A percentile compares a stretch with the other conserved stretches of the same genome.
Evolutionary conservation across 106 monocot species (phyloP).

Genomic region (Ottelia alismoides): DNA sequence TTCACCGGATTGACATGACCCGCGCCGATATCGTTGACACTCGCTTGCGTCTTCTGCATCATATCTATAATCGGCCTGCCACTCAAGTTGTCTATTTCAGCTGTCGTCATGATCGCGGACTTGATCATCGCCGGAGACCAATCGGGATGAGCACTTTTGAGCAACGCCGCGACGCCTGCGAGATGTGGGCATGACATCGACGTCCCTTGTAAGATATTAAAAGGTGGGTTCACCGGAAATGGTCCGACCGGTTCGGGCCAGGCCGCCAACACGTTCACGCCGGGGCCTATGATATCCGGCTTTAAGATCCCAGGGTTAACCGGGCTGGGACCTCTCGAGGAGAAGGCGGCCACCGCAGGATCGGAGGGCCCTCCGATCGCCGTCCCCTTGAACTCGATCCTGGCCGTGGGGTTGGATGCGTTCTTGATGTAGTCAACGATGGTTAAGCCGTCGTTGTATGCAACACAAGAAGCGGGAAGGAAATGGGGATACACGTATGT

Average conservation of each 20-base stretch:
- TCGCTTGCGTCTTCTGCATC: neutral
- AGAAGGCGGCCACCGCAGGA: slow-evolving; percentile 6
- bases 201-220: neutral
- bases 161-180: neutral
- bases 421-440: neutral
- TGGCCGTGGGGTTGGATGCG: slow-evolving; percentile 11
- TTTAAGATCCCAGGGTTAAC: slow-evolving; percentile 1
- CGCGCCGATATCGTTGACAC: slow-evolving; percentile 2
- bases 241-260: slow-evolving; percentile 5
- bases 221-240: neutral
- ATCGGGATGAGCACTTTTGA: slow-evolving; percentile 4
- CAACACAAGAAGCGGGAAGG: neutral
- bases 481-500: neutral
- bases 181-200: slow-evolving; percentile 12
- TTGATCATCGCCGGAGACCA: slow-evolving; percentile 17
- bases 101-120: slow-evolving; percentile 8
- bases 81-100: neutral
- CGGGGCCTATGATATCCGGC: slow-evolving; percentile 10
- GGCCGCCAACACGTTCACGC: slow-evolving; percentile 7
- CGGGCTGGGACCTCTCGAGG: slow-evolving; percentile 6
- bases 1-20: slow-evolving; percentile 10
- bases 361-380: neutral
- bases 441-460: neutral
- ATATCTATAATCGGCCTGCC: neutral
- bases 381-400: slow-evolving; percentile 22